Base-by-base conservation (phyloP, 2,329 filamentous ascomycete species). In the Karstenula rhodostoma region DNA sequence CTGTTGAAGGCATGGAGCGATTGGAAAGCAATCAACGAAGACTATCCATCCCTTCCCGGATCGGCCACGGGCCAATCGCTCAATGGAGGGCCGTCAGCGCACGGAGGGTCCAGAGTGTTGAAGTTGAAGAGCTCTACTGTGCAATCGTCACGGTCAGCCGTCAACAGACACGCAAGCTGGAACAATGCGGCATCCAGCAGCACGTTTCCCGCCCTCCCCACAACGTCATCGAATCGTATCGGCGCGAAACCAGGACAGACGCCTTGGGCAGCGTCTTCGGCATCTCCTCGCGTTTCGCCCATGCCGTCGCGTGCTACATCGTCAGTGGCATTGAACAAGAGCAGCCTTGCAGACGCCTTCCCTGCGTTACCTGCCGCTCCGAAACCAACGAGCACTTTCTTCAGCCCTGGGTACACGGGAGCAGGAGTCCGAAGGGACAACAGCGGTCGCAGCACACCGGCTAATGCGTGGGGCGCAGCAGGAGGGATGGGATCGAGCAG, bases 1-100 rank as follows among this genome's bases (percentile, higher is more conserved):
- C 81, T 99, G 3, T 86, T 93, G 27, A 90, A 90, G 70, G 92
- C 94, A 1, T 97, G 94, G 93, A 92, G 93, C 68, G 92, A 97
- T 78, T 97, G 94, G 92, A 92, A 92, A 49, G 93, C 93, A 40
- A 95, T 96, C 79, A 96, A 96, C 67, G 94, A 97, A 78, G 94
- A 97, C 75, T 98, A 97, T 68, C 94, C 94, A 0, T 92, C 91
- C 1, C 82, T 98, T 0, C 94, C 94, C 1, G 90, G 90, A 0
- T 85, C 83, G 48, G 85, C 83, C 50, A 78, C 80, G 25, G 78
- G 78, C 17, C 77, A 67, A 23, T 75, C 76, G 69, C 75, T 76
- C 37, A 78, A 77, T 59, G 79, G 73, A 17, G 72, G 67, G 1
- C 62, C 69, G 44, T 58, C 60, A 87, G 90, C 61, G 73, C 83